phyloP scores from a whole-genome alignment of 371 early-diverging fungal species.

The Nematocida sp. region DNA sequence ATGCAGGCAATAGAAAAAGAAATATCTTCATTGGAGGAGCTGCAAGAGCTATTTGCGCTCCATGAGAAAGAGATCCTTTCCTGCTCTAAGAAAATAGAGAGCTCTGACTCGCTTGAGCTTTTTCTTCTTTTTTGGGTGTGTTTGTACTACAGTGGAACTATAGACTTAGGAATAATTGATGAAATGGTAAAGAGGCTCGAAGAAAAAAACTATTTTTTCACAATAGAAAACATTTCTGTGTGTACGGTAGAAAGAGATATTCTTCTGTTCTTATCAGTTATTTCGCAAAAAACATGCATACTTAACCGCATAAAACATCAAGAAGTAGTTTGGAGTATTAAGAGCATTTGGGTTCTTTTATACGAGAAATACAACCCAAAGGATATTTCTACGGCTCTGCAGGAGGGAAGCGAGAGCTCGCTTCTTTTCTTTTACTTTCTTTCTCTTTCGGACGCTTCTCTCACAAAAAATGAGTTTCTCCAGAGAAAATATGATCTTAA shows the following conservation, averaged over 20 bases:
- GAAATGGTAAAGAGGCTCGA: no score
- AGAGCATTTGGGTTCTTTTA: not conserved
- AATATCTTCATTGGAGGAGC: not conserved
- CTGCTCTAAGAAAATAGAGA: no score
- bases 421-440: not conserved
- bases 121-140: not conserved
- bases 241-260: no score
- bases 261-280: no score
- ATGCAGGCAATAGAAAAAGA: constrained; percentile 1
- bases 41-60: not conserved
- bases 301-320: not conserved
- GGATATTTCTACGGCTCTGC: not conserved
- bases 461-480: no score
- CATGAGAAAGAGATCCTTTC: no score
- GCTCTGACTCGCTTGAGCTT: not conserved
- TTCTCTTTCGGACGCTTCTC: no score
- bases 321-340: not conserved
- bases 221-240: no score
- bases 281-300: no score
- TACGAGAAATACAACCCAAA: not conserved
- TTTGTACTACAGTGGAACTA: not conserved
- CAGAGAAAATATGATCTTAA: no score
- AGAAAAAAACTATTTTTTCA: no score
- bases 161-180: not conserved
- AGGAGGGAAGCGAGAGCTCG: not conserved